Percentiles rank a stretch among this genome's conserved stretches.
These are phyloP conservation scores for Solanum chilense DNA, from an alignment of 257 asterid species.

Conservation along the genomic window DNA sequence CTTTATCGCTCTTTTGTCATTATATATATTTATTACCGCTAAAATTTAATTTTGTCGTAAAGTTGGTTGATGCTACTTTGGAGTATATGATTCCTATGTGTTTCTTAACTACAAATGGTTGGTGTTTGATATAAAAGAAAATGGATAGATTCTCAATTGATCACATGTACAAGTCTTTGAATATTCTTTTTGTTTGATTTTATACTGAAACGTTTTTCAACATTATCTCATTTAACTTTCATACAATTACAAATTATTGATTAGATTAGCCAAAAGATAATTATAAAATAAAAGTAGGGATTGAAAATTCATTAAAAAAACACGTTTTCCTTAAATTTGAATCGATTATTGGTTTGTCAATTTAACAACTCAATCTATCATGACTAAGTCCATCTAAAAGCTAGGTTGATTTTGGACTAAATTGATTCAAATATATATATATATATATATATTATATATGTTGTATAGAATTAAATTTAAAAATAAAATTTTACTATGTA, in stretches of 20 bases:
- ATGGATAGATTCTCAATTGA: background rate
- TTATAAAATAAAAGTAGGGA: background rate
- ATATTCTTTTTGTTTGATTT: background rate
- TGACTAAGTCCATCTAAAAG: background rate
- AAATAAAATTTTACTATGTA: background rate
- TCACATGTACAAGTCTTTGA: background rate
- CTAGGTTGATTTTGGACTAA: background rate
- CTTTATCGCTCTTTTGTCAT: too few species aligned
- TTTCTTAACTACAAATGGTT: background rate
- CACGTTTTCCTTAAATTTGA: background rate
- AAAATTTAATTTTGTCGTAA: too few species aligned
- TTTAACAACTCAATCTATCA: background rate
- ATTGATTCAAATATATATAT: background rate
- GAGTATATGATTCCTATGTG: background rate
- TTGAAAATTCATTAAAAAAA: background rate
- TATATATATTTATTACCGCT: too few species aligned
- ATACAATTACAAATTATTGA: background rate
- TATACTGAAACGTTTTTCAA: background rate
- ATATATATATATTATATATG: too few species aligned
- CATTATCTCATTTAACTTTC: background rate
- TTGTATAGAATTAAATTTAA: background rate
- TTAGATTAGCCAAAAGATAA: background rate
- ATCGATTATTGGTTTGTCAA: background rate
- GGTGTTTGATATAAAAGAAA: background rate
- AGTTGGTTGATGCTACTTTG: background rate